Evolutionary conservation across 257 asterid genomes (phyloP).

Genomic region (Ilex asprella): DNA sequence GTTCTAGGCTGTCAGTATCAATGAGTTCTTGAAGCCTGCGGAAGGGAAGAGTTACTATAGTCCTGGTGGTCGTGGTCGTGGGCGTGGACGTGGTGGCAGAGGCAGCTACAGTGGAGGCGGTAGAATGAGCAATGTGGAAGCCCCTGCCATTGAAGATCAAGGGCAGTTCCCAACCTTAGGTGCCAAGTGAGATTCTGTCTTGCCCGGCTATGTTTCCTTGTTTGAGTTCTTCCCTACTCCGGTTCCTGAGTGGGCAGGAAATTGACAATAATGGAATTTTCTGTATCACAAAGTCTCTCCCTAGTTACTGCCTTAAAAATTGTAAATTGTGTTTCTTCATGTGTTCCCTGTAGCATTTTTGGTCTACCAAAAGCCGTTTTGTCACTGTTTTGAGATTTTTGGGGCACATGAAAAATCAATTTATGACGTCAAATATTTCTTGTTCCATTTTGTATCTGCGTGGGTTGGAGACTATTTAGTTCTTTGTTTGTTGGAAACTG

Average conservation of each 20-base stretch:
- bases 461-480: not conserved
- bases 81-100: slow-evolving; percentile 52
- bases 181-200: slow-evolving; percentile 47
- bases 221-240: slow-evolving; percentile 8
- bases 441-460: slow-evolving; percentile 16
- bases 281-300: slow-evolving; percentile 15
- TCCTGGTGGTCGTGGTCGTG: slow-evolving; percentile 66
- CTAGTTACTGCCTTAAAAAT: slow-evolving; percentile 15
- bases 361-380: not conserved
- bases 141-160: slow-evolving; percentile 63
- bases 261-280: slow-evolving; percentile 31
- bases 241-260: slow-evolving; percentile 10
- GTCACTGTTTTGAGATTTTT: slow-evolving; percentile 1
- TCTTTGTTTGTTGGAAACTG: too few relatives aligned
- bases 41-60: slow-evolving; percentile 53
- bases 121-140: slow-evolving; percentile 32
- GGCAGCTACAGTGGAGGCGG: slow-evolving; percentile 44
- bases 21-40: slow-evolving; percentile 86
- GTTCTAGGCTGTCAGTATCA: slow-evolving; percentile 74
- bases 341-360: slow-evolving; percentile 16
- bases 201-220: slow-evolving; percentile 5
- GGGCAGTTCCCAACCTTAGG: slow-evolving; percentile 79
- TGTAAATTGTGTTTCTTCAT: slow-evolving; percentile 34
- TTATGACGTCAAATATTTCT: slow-evolving; percentile 12
- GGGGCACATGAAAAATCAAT: slow-evolving; percentile 13